phyloP scores from a whole-genome alignment of 108 stramenopile species.

The Mayamaea pseudoterrestris region DNA sequence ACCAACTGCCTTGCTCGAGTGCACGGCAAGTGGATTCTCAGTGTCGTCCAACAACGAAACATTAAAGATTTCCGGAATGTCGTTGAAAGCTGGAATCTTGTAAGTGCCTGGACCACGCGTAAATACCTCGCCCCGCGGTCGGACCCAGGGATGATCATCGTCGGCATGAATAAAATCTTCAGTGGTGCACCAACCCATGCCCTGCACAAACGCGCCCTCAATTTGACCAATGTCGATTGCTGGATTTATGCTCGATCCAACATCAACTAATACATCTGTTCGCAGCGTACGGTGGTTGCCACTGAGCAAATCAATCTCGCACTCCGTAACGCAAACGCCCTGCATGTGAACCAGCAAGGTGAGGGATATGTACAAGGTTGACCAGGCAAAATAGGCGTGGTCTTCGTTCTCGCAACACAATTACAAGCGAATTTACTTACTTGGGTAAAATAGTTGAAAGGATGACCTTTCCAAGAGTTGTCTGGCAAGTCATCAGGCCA shows the following conservation, averaged over 20 bases:
- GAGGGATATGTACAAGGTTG: too few relatives aligned
- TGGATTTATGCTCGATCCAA: constrained; percentile 90
- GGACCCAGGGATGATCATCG: constrained; percentile 87
- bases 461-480: constrained; percentile 81
- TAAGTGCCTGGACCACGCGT: constrained; percentile 93
- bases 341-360: too few relatives aligned
- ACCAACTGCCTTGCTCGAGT: constrained; percentile 91
- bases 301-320: constrained; percentile 86
- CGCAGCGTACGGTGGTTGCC: constrained; percentile 72
- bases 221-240: constrained; percentile 94
- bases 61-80: constrained; percentile 83
- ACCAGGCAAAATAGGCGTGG: not conserved
- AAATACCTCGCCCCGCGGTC: constrained; percentile 68
- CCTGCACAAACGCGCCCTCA: constrained; percentile 93
- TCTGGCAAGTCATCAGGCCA: constrained; percentile 60
- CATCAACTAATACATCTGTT: constrained; percentile 80
- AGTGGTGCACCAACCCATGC: constrained; percentile 92
- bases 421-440: not conserved
- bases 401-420: not conserved
- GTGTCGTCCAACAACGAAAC: constrained; percentile 75
- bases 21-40: constrained; percentile 85
- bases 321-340: constrained; percentile 79
- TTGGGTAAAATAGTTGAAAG: constrained; percentile 65
- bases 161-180: constrained; percentile 88
- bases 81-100: constrained; percentile 94